Evolutionary conservation across 164 flowering plant genomes (phyloP), one percentile per base, ranked within the genome.

Genomic region (Protea cynaroides): DNA sequence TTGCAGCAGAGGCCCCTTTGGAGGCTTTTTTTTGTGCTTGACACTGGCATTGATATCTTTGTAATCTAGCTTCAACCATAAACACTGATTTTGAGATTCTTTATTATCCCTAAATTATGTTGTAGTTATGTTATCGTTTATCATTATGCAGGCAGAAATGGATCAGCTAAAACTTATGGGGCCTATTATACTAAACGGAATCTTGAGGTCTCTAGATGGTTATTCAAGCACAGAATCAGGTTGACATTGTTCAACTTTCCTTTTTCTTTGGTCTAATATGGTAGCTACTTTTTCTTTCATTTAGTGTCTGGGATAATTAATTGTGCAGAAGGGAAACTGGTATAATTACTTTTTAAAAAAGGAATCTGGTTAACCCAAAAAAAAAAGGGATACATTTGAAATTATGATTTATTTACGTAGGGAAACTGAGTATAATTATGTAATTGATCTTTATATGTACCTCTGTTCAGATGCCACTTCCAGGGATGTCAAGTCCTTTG

Each of bases 81-180:
- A n/a, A n/a, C n/a, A n/a, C n/a, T n/a, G n/a, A n/a, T n/a, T 40
- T 40, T 9, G 9, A 4, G 14, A 8, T 40, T 8, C 46, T 40
- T 40, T 40, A 40, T 40, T 40, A 4, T 40, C 1, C 46, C 46
- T 40, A 8, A 40, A 40, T 4, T 40, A 4, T 40, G 46, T 40
- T 3, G 46, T 10, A 40, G 14, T 40, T 40, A 40, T 40, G 4
- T 40, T 12, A 40, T 49, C 7, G n/a, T 49, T 49, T 49, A 49
- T 59, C 23, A 13, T n/a, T 61, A 7, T 81, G 70, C 81, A 92
- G 98, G 93, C 93, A 69, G 80, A 58, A 58, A 67, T 74, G 59
- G 93, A 86, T 65, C 95, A 94, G 71, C 79, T 94, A 74, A 87
- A 84, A 77, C 83, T 91, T 57, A 88, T 94, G 97, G 97, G 96